Percentiles rank a stretch among this genome's conserved stretches.
Evolutionary conservation across 1,284 basidiomycete species (phyloP).

Genomic region (Sanghuangporus baumii): DNA sequence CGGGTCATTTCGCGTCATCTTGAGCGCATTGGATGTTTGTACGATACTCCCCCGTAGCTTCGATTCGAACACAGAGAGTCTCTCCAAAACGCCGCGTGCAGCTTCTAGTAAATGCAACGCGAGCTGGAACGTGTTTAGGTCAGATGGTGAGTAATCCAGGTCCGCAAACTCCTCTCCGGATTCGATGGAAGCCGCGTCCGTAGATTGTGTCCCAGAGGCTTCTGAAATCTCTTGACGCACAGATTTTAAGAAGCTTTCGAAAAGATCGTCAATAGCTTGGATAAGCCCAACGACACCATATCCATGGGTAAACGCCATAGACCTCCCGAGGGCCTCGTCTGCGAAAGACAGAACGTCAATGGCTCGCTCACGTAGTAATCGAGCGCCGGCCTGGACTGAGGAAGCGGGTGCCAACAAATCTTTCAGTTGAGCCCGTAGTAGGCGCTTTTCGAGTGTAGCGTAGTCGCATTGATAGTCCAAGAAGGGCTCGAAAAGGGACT

Average conservation of each 20-base stretch:
- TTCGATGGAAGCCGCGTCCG: slow-evolving; percentile 29
- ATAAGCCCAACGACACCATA: slow-evolving; percentile 75
- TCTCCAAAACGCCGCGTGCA: slow-evolving; percentile 65
- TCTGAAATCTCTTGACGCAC: slow-evolving; percentile 51
- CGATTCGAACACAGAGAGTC: slow-evolving; percentile 60
- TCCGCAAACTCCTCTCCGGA: slow-evolving; percentile 62
- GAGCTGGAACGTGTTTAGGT: slow-evolving; percentile 82
- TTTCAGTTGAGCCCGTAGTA: slow-evolving; percentile 54
- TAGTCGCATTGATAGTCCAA: slow-evolving; percentile 85
- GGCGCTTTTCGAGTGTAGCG: slow-evolving; percentile 64
- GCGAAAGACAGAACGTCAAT: slow-evolving; percentile 70
- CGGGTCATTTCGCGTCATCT: slow-evolving; percentile 49
- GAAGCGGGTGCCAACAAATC: slow-evolving; percentile 36
- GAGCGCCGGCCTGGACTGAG: slow-evolving; percentile 40
- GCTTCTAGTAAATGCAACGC: slow-evolving; percentile 79
- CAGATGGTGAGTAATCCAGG: slow-evolving; percentile 80
- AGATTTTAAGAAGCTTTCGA: slow-evolving; percentile 61
- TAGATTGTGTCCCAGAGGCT: slow-evolving; percentile 29
- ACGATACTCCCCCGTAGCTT: slow-evolving; percentile 55
- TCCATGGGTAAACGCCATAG: slow-evolving; percentile 79
- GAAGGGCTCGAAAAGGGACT: slow-evolving; percentile 87
- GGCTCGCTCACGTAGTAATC: slow-evolving; percentile 64
- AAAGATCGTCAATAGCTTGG: slow-evolving; percentile 63
- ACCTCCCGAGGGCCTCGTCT: slow-evolving; percentile 74
- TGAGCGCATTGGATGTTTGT: slow-evolving; percentile 55